Base-by-base conservation (phyloP, 2,329 filamentous ascomycete species). In the Hymenoscyphus repandus region DNA sequence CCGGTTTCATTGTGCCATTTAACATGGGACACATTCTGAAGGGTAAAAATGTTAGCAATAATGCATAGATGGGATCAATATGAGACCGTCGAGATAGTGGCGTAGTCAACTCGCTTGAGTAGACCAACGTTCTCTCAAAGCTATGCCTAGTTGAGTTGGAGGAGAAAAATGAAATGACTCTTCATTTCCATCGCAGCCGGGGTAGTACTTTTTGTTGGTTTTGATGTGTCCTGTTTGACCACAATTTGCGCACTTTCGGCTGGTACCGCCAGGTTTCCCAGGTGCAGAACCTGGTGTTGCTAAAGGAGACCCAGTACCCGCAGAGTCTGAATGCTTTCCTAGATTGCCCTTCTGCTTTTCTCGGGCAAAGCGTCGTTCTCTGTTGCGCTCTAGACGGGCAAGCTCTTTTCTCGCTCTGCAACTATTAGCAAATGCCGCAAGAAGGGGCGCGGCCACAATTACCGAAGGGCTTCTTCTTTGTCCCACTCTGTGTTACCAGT, bases 221-320 rank as follows among this genome's bases (percentile, higher is more conserved):
- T 96, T 96, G 76, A 99, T 99, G 66, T 99, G 93, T 31, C 93
- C 93, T 49, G 95, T 87, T 69, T 93, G 88, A 45, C 93, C 93
- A 72, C 93, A 99, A 70, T 96, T 97, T 59, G 93, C 93, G 72
- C 93, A 99, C 74, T 97, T 97, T 63, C 95, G 80, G 32, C 86
- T 86, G 50, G 89, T 95, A 54, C 85, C 83, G 43, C 73, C 78
- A 53, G 67, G 65, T 54, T 74, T 73, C 62, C 76, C 72, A 64
- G 81, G 71, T 4, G 71, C 70, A 31, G 74, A 74, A 6, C 70
- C 69, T 12, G 70, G 72, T 1, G 73, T 69, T 17, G 73, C 68
- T 31, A 68, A 69, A n/a, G 71, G 70, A 37, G 71, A 73, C n/a
- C 65, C 69, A 11, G 67, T 70, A 58, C 57, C 58, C 43, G 64